A percentile compares a stretch with the other conserved stretches of the same genome.
Conservation (phyloP, 257 asterid genomes). For the Solanum stenotomum region DNA sequence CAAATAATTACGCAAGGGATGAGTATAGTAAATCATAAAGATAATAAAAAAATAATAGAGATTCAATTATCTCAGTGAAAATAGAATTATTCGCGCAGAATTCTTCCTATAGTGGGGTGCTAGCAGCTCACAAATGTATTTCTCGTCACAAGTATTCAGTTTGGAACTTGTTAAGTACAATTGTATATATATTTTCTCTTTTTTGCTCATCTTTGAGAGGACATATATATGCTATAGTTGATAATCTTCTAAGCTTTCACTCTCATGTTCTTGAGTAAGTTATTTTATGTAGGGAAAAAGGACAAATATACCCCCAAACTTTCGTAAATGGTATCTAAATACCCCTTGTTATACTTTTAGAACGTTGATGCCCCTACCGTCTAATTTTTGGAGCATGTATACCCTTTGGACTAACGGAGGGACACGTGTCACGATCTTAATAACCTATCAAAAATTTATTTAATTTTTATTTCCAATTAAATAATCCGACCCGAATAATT, state of each 20-base stretch:
- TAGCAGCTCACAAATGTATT: background rate
- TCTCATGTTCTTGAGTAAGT: background rate
- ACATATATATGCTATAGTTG: background rate
- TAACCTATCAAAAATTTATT: no score
- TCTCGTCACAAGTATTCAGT: background rate
- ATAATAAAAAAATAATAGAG: background rate
- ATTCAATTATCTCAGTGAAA: background rate
- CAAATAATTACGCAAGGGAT: background rate
- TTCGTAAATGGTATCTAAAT: no score
- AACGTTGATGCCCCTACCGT: no score
- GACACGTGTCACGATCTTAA: no score
- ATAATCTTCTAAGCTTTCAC: background rate
- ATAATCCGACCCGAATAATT: no score
- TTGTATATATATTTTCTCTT: background rate
- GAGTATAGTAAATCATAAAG: background rate
- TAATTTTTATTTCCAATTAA: no score
- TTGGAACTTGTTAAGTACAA: background rate
- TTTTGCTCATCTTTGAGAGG: background rate
- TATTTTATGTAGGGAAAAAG: background rate
- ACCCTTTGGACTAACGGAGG: no score
- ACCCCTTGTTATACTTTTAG: no score
- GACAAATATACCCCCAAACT: no score
- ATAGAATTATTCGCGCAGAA: background rate
- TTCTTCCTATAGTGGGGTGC: background rate
- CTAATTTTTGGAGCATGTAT: no score